Base-by-base conservation (phyloP, 2,329 filamentous ascomycete species). In the Aspergillus clavatus region DNA sequence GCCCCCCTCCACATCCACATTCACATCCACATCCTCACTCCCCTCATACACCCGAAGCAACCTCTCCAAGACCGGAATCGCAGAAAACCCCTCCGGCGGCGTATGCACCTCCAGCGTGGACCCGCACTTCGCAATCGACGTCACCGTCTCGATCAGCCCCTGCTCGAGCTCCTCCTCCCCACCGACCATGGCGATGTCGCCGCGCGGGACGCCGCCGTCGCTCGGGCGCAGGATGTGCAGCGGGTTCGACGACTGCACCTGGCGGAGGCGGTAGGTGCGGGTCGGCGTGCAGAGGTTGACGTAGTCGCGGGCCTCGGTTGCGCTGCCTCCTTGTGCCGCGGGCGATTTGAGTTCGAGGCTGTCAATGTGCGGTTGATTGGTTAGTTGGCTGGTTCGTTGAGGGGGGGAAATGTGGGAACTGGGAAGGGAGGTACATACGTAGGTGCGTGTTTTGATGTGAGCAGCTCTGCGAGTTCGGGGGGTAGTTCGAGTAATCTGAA, bases 201-300 rank as follows among this genome's bases (percentile, higher is more conserved):
- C 58, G 8, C 52, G 47, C 7, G 52, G 54, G 21, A 56, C 61
- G 2, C 53, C 52, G 51, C 61, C 59, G 18, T 63, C 57, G 45
- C 70, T 71, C 4, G 74, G 72, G 40, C 67, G 67, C 19, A 79
- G 67, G 28, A 83, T 59, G 61, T 79, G 78, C 45, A 84, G 70
- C 27, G 78, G 80, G 54, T 84, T 84, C 21, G 81, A 83, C 12
- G 81, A 83, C 54, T 81, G 80, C 42, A 84, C 80, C 62, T 84
- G 80, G 54, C 80, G 79, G 41, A 84, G 65, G 47, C 76, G 73
- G 66, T 76, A 84, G 8, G 80, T 81, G 52, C 75, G 70, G 43
- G 70, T 69, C 7, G 71, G 66, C 2, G 79, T 82, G 65, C 81
- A 84, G 47, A 84, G 69, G 48, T 82, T 79, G 23, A 78, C 76